phyloP scores from a whole-genome alignment of 192 early-diverging fungal genomes.

The Coemansia sp. region DNA sequence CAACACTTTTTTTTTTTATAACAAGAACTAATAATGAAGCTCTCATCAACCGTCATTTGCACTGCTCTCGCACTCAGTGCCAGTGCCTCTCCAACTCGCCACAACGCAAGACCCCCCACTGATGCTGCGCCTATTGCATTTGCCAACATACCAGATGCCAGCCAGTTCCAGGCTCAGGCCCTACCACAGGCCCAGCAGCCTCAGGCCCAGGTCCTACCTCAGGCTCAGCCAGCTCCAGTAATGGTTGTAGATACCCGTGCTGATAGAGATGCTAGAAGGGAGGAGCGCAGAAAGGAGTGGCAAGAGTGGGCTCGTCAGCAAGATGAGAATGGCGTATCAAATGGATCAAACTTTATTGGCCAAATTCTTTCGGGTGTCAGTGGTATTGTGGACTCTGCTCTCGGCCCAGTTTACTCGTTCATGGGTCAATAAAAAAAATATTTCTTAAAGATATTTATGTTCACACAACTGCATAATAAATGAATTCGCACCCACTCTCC shows the following conservation, averaged over 20 bases:
- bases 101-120: slow-evolving; percentile 5
- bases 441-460: too few relatives aligned
- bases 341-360: slow-evolving; percentile 47
- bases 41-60: slow-evolving; percentile 12
- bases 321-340: slow-evolving; percentile 39
- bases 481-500: too few relatives aligned
- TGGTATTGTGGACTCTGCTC: slow-evolving; percentile 54
- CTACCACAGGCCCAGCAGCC: neutral
- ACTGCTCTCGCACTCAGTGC: slow-evolving; percentile 17
- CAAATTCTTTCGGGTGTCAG: slow-evolving; percentile 49
- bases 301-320: slow-evolving; percentile 46
- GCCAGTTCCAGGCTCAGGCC: neutral
- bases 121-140: slow-evolving; percentile 27
- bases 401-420: slow-evolving; percentile 50
- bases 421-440: slow-evolving; percentile 24
- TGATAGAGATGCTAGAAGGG: slow-evolving; percentile 33
- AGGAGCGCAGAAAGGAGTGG: slow-evolving; percentile 50
- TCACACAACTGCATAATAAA: too few relatives aligned
- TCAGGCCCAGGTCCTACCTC: neutral
- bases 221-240: neutral
- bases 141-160: slow-evolving; percentile 3
- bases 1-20: neutral
- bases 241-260: neutral
- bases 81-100: slow-evolving; percentile 30
- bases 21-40: slow-evolving; percentile 24